Base-by-base conservation (phyloP, 257 asterid genomes). In the Lavandula angustifolia region DNA sequence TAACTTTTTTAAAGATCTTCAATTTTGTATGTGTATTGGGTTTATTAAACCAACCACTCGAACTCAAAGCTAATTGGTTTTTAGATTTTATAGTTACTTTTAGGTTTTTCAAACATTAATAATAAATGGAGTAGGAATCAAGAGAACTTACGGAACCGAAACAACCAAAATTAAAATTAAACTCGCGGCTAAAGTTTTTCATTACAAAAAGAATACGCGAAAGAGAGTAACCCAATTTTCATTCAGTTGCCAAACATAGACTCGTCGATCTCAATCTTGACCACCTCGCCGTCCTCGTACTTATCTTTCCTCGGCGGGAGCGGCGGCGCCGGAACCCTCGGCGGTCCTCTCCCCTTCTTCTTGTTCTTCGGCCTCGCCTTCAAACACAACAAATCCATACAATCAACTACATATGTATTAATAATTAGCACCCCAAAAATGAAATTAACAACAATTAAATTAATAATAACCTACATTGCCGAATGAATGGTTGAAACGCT, bases 331-430 rank as follows among this genome's bases (percentile, higher is more conserved):
- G 80, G 71, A 58, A 83, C 96, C 87, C 96, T 90, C 67, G 99
- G 92, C 71, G 99, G 99, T 31, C 97, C 99, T 82, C 97, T 80
- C 57, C 97, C 97, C 78, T 94, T 90, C 41, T 78, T 84, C 85
- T 87, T 90, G 63, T 80, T 62, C 82, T 66, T 81, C 14, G 95
- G 99, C 91, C 99, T 82, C 58, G 99, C 95, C 99, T 92, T 54
- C 4, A n/a, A 8, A 31, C 47, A 9, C 41, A 67, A 42, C 29
- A 54, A 22, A 54, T 31, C 63, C 60, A 27, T 54, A 56, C 4
- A 37, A 60, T 16, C 3, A 33, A 5, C 38, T 13, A 8, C 10
- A 65, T n/a, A n/a, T n/a, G n/a, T n/a, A n/a, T n/a, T n/a, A n/a
- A n/a, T n/a, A 72, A 37, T 0, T 11, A 50, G 32, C 3, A 16